phyloP scores from a whole-genome alignment of 768 basidiomycete species.

The Leccinum longicurvipes region DNA sequence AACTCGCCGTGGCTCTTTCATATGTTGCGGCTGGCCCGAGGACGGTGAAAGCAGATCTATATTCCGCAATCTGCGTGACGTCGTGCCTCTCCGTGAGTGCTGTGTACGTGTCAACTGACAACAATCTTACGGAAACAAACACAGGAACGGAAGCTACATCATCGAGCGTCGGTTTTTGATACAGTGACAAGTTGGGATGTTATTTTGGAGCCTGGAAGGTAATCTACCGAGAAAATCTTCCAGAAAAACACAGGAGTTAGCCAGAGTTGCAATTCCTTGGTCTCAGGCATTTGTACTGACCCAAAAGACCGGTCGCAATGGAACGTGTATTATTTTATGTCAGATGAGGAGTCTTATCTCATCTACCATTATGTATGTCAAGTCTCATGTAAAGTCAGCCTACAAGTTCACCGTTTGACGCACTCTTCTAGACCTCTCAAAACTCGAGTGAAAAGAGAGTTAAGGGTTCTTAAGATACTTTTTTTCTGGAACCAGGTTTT shows the following conservation, averaged over 20 bases:
- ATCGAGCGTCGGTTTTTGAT: neutral
- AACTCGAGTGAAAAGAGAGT: no score
- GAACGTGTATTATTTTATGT: neutral
- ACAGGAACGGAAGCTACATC: neutral
- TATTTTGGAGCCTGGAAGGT: neutral
- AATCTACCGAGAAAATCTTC: neutral
- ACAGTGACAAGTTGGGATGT: neutral
- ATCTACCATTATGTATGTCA: neutral
- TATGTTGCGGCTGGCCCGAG: neutral
- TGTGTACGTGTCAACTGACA: no score
- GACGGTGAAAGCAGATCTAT: no score
- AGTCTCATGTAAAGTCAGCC: no score
- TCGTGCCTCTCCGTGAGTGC: no score
- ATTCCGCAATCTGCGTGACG: no score
- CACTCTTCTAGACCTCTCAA: no score
- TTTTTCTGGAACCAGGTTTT: no score
- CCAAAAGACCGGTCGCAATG: neutral
- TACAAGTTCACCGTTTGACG: no score
- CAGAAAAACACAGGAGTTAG: neutral
- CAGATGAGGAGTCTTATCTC: neutral
- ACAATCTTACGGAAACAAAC: neutral
- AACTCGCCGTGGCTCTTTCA: neutral
- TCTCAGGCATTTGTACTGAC: neutral
- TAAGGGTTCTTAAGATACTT: no score
- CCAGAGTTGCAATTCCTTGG: neutral